A percentile compares a stretch with the other conserved stretches of the same genome.
These are phyloP conservation scores for Trypanosoma lewisi DNA, from an alignment of 208 protist genomes.

Conservation along the genomic window DNA sequence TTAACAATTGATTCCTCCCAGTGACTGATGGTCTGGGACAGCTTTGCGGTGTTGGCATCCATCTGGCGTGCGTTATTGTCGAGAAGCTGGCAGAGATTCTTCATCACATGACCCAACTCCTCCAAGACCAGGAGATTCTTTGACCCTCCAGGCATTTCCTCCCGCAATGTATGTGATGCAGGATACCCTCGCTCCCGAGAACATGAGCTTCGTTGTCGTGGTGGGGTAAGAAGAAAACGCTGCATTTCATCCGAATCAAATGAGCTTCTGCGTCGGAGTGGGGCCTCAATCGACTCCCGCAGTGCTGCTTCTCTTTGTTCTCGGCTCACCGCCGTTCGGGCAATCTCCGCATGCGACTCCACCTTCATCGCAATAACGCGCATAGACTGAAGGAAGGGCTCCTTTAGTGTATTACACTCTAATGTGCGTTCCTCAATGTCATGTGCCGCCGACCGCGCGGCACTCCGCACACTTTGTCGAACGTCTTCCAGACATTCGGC, in stretches of 20 bases:
- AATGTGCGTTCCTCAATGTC: slow-evolving; percentile 11
- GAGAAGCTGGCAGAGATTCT: slow-evolving; percentile 47
- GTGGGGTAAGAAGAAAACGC: slow-evolving; percentile 12
- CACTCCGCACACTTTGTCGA: slow-evolving; percentile 11
- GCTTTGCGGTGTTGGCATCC: slow-evolving; percentile 8
- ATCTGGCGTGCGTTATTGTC: slow-evolving; percentile 37
- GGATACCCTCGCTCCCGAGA: neutral
- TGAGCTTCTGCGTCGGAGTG: neutral
- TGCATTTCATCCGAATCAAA: slow-evolving; percentile 8
- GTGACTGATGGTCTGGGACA: slow-evolving; percentile 18
- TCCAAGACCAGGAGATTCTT: slow-evolving; percentile 18
- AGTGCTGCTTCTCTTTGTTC: neutral
- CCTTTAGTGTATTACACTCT: slow-evolving; percentile 23
- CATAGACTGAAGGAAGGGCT: slow-evolving; percentile 40
- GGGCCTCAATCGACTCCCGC: neutral
- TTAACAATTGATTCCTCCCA: slow-evolving; percentile 31
- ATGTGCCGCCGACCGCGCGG: slow-evolving; percentile 9
- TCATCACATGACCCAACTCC: slow-evolving; percentile 37
- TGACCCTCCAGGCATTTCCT: neutral
- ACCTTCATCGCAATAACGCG: slow-evolving; percentile 40
- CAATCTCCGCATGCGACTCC: slow-evolving; percentile 50
- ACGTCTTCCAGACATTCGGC: slow-evolving; percentile 19
- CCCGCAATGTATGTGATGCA: neutral
- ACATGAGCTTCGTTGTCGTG: neutral
- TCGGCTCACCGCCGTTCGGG: neutral